Percentiles rank a stretch among this genome's conserved stretches.
Conservation (phyloP, 2,329 filamentous ascomycete genomes). For the Fusarium globosum region DNA sequence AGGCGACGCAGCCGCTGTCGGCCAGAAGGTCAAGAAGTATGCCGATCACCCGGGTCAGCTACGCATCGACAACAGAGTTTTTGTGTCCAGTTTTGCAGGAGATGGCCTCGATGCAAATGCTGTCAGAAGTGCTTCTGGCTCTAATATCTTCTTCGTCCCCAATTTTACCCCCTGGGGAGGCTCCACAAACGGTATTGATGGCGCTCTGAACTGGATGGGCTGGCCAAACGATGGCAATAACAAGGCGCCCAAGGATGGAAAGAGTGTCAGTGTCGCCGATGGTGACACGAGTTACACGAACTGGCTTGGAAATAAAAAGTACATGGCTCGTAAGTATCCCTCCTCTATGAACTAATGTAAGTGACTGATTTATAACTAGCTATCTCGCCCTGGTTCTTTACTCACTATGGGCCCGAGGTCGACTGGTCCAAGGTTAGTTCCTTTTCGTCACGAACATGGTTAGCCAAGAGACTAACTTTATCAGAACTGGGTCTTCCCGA, state of each 20-base stretch:
- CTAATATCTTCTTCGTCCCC: slow-evolving; percentile 60
- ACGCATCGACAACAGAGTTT: slow-evolving; percentile 59
- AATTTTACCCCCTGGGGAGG: slow-evolving; percentile 59
- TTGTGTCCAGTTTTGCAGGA: slow-evolving; percentile 65
- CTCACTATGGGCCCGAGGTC: slow-evolving; percentile 52
- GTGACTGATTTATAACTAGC: slow-evolving; percentile 34
- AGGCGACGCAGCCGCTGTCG: slow-evolving; percentile 53
- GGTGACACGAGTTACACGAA: slow-evolving; percentile 50
- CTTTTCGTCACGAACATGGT: too few relatives aligned
- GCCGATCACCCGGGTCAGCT: slow-evolving; percentile 58
- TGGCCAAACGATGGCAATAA: slow-evolving; percentile 60
- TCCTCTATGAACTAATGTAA: rapidly evolving
- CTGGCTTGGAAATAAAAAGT: slow-evolving; percentile 55
- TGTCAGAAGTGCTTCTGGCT: slow-evolving; percentile 56
- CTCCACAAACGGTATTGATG: slow-evolving; percentile 55
- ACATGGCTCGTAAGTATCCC: slow-evolving; percentile 54
- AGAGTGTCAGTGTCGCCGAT: slow-evolving; percentile 54
- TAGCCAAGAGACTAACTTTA: slow-evolving; percentile 49
- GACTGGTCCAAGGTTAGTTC: slow-evolving; percentile 23
- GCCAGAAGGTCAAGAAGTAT: slow-evolving; percentile 59
- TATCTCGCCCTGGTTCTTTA: slow-evolving; percentile 58
- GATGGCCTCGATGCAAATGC: slow-evolving; percentile 57
- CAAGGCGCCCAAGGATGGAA: slow-evolving; percentile 57
- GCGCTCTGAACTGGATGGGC: slow-evolving; percentile 59
- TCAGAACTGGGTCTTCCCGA: slow-evolving; percentile 69